phyloP scores from a whole-genome alignment of 148 eudicot species.

The Vaccinium vitisidaea region DNA sequence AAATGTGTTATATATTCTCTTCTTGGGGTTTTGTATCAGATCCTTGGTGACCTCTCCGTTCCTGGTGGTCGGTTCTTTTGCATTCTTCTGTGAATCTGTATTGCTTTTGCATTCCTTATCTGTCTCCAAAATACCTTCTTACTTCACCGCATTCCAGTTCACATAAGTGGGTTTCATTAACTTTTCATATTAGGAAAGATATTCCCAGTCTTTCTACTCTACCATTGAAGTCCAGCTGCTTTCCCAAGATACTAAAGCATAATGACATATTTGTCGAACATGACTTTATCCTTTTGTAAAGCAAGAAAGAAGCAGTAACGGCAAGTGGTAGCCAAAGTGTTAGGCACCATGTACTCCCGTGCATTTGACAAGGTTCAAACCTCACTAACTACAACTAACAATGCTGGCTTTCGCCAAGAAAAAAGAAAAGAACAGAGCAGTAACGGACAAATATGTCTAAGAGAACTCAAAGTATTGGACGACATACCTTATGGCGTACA shows the following conservation, averaged over 20 bases:
- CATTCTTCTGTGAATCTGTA: not conserved
- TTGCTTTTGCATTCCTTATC: not conserved
- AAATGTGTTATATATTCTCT: not conserved
- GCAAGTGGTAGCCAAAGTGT: too few species aligned
- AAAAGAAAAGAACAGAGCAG: not conserved
- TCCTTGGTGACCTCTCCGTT: not conserved
- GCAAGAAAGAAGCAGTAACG: not conserved
- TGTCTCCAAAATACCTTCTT: not conserved
- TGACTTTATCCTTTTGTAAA: not conserved
- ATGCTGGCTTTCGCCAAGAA: too few species aligned
- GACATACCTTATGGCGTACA: conserved; percentile 60
- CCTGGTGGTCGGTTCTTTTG: not conserved
- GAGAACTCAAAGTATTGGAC: conserved; percentile 2
- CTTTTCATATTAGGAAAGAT: not conserved
- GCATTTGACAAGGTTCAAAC: too few species aligned
- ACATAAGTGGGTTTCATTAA: not conserved
- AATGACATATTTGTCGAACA: not conserved
- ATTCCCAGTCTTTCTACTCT: not conserved
- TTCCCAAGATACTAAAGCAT: not conserved
- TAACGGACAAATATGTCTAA: not conserved
- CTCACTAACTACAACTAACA: too few species aligned
- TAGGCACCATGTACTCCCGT: too few species aligned
- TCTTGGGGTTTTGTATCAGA: not conserved
- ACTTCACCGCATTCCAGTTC: not conserved
- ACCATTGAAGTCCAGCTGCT: not conserved